phyloP scores from a whole-genome alignment of 75 land plant species.

The Ceratopteris richardii region DNA sequence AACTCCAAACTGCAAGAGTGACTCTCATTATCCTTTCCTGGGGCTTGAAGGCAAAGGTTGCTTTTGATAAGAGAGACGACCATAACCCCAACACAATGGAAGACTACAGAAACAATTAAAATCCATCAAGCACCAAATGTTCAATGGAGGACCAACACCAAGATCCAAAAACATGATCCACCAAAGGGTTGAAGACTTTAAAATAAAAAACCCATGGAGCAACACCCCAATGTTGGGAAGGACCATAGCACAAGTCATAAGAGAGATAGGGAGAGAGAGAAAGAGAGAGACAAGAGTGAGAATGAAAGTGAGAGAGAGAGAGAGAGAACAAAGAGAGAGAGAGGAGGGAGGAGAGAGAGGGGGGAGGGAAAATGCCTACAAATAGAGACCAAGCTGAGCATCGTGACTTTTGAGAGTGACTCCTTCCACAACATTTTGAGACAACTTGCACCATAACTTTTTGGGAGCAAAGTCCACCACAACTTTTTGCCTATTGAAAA shows the following conservation, averaged over 20 bases:
- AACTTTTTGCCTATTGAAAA: no score
- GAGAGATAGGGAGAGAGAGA: not conserved
- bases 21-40: no score
- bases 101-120: no score
- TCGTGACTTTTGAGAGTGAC: not conserved
- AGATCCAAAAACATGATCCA: not conserved
- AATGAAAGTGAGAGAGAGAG: constrained; percentile 1
- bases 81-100: no score
- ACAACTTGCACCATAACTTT: no score
- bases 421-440: no score
- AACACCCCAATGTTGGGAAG: not conserved
- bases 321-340: not conserved
- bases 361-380: not conserved
- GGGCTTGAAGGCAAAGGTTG: no score
- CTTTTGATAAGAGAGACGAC: no score
- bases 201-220: not conserved
- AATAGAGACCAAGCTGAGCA: not conserved
- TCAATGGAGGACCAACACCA: no score
- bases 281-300: not conserved
- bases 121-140: no score
- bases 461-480: no score
- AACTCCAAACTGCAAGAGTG: no score
- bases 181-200: not conserved
- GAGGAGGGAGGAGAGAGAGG: not conserved
- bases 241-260: not conserved